Base-by-base conservation (phyloP, 352 stramenopile species). In the Phytophthora sansomeana region DNA sequence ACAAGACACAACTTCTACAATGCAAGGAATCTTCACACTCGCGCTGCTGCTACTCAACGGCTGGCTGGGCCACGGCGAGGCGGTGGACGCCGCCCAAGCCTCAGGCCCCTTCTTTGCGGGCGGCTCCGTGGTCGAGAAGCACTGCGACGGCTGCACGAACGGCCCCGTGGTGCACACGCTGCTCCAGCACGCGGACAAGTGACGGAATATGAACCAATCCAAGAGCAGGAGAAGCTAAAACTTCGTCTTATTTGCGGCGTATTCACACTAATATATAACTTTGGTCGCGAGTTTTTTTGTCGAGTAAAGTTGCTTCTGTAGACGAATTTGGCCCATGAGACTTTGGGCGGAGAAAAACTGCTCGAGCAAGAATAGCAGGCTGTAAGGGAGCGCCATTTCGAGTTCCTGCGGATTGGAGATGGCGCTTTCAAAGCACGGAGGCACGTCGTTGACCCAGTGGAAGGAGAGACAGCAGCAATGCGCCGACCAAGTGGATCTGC, bases 391-490 rank as follows among this genome's bases (percentile, higher is more conserved):
- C 13, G 28, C 10, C 62, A 71, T 49, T 68, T 66, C 30, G 43
- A 48, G 55, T 67, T 70, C 39, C 26, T 33, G 35, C 41, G 41
- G 51, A 24, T 9, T 24, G 44, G 21, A 9, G 13, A 75, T 69
- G 75, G 72, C 75, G 47, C 63, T 69, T 24, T 67, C 50, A 19
- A 48, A 61, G 28, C 84, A n/a, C n/a, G n/a, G n/a, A n/a, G n/a
- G n/a, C n/a, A n/a, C 82, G 56, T 90, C 83, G 54, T 63, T 93
- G 30, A 90, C 79, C 28, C 77, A 91, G 58, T 93, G 85, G 85
- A 90, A 91, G 68, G 68, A 63, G 16, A 50, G 77, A 51, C 85
- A 93, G 56, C 84, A 93, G 65, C 76, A 90, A 58, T 86, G 69
- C 11, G 82, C 83, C 14, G 75, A 83, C 13, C 75, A 88, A 28